These are phyloP conservation scores for Penicillium chermesinum DNA, from an alignment of 495 filamentous ascomycete species.

Conservation along the genomic window DNA sequence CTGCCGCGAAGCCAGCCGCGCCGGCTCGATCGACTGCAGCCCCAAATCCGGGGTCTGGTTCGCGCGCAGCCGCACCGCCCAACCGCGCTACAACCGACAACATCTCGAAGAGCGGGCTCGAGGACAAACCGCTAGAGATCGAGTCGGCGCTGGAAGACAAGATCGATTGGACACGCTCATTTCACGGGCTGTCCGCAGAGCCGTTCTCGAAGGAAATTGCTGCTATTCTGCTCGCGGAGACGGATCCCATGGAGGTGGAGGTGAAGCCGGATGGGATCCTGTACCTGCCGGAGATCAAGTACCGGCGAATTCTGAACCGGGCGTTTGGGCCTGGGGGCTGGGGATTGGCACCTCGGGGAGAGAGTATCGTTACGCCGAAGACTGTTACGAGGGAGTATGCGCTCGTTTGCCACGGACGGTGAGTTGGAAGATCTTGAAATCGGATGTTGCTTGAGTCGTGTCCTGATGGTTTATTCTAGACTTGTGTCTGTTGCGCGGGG, in stretches of 20 bases:
- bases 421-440: slow-evolving; percentile 29
- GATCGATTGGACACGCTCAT: slow-evolving; percentile 92
- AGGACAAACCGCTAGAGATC: slow-evolving; percentile 48
- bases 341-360: slow-evolving; percentile 86
- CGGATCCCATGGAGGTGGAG: slow-evolving; percentile 75
- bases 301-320: slow-evolving; percentile 80
- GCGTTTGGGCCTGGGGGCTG: slow-evolving; percentile 95
- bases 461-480: slow-evolving; percentile 36
- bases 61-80: slow-evolving; percentile 29
- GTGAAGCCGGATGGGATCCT: slow-evolving; percentile 95
- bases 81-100: slow-evolving; percentile 37
- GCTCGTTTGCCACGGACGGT: slow-evolving; percentile 85
- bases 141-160: slow-evolving; percentile 39
- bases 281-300: slow-evolving; percentile 98
- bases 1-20: slow-evolving; percentile 16
- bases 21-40: too few relatives aligned
- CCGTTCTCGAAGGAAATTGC: slow-evolving; percentile 75
- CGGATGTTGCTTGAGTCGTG: neutral
- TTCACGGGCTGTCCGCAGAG: slow-evolving; percentile 73
- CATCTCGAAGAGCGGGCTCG: slow-evolving; percentile 49
- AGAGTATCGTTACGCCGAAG: slow-evolving; percentile 84
- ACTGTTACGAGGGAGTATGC: slow-evolving; percentile 93
- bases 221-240: slow-evolving; percentile 61
- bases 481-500: slow-evolving; percentile 89
- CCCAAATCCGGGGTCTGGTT: too few relatives aligned